Evolutionary conservation across 805 yeast species (phyloP), one percentile per base, ranked within the genome.

Genomic region (Metschnikowia proteae): DNA sequence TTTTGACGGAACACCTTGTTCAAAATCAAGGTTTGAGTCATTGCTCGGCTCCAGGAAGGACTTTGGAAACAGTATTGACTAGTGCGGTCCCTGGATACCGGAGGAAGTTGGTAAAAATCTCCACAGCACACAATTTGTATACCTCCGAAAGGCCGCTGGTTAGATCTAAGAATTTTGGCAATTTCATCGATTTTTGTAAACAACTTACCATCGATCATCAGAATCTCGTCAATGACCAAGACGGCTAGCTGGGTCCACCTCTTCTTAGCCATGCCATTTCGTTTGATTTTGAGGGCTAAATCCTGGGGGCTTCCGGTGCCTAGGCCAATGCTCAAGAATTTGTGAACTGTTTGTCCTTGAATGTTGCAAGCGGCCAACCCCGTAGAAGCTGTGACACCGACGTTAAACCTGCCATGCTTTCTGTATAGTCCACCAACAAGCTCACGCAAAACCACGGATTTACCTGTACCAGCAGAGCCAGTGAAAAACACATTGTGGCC

Each of bases 401-500:
- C 88, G 10, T 70, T 61, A 23, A 23, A 28, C 0, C 54, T 53
- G 0, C 76, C 74, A 61, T 80, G 74, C 50, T 73, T 74, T 1
- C 55, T 51, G 52, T 68, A 73, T 47, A 87, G 62, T 0, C 74
- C 65, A 57, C 79, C 78, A 47, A 87, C 86, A 33, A 87, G 71
- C 8, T 81, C 74, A 52, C 78, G 76, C 44, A 94, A 69, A n/a
- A 94, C 71, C 3, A 94, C 85, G 1, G 99, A 92, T 63, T 94
- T 94, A 62, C 99, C 99, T 0, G 99, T 94, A 60, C 99, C 99
- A 0, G 99, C 99, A 31, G 97, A 89, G 44, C 99, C 99, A 0
- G 99, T 94, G 63, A 88, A 94, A 62, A 94, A 94, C 3, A 94
- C 68, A 50, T 84, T 88, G 13, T 73, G 68, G 0, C 95, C 90